Conservation (phyloP, 2,329 filamentous ascomycete genomes). For the Alternaria triticina region DNA sequence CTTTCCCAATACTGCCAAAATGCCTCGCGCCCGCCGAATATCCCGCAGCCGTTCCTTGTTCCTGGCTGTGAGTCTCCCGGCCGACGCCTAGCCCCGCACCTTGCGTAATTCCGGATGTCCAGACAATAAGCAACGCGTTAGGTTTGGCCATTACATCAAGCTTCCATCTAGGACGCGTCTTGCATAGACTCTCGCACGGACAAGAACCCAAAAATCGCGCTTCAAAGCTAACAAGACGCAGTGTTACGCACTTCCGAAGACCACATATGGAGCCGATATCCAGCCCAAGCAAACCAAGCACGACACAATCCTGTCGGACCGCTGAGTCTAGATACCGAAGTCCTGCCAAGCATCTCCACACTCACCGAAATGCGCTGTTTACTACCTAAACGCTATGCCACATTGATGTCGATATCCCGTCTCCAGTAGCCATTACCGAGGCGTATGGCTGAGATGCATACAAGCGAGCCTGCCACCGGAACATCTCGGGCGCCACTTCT, state of each 20-base stretch:
- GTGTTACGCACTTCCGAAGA: constrained; percentile 1
- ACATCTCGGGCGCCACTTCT: constrained; percentile 20
- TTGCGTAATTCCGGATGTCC: neutral
- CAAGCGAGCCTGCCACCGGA: constrained; percentile 15
- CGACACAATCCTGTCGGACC: constrained; percentile 2
- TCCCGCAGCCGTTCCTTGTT: constrained; percentile 2
- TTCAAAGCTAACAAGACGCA: neutral
- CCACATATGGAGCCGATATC: neutral
- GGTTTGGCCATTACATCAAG: constrained; percentile 1
- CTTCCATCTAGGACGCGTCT: neutral
- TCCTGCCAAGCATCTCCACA: constrained; percentile 15
- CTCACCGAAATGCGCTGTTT: constrained; percentile 5
- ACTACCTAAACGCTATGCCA: constrained; percentile 10
- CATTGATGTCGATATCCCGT: constrained; percentile 13
- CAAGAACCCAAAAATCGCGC: neutral
- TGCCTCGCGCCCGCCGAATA: constrained; percentile 10
- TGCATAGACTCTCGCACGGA: neutral
- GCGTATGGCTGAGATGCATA: constrained; percentile 15
- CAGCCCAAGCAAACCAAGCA: constrained; percentile 1
- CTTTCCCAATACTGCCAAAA: constrained; percentile 17
- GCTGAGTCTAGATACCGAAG: constrained; percentile 12
- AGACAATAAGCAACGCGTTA: neutral
- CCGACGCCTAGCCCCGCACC: constrained; percentile 4
- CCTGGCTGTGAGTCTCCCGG: constrained; percentile 1
- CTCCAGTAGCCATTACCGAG: constrained; percentile 7